phyloP scores from a whole-genome alignment of 768 basidiomycete species.

The Tephrocybe sp. region DNA sequence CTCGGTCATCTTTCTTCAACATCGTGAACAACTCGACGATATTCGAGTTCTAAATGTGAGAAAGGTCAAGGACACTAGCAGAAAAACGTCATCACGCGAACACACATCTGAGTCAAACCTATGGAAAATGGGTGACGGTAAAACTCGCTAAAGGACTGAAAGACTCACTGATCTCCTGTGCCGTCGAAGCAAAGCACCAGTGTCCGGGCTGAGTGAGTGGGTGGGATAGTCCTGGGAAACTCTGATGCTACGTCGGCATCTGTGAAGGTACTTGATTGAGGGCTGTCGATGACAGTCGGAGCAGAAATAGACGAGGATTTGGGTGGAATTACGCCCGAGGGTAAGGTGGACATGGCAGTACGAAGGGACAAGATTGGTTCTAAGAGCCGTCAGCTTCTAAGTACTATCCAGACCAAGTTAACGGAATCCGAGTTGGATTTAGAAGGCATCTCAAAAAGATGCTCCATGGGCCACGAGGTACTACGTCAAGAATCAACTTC shows the following conservation, averaged over 20 bases:
- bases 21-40: slow-evolving; percentile 47
- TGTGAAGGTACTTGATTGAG: background rate
- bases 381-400: too few species aligned
- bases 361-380: background rate
- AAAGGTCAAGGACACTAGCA: background rate
- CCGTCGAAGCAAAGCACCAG: slow-evolving; percentile 72
- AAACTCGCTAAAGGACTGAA: background rate
- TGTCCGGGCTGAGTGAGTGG: slow-evolving; percentile 36
- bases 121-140: background rate
- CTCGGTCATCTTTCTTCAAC: slow-evolving; percentile 49
- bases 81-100: background rate
- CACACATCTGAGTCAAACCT: slow-evolving; percentile 40
- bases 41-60: slow-evolving; percentile 41
- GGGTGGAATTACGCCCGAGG: background rate
- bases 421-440: too few species aligned
- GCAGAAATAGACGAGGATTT: background rate
- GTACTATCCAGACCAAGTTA: too few species aligned
- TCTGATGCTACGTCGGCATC: background rate
- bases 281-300: background rate
- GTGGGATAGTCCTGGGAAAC: slow-evolving; percentile 20
- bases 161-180: slow-evolving; percentile 40
- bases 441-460: too few species aligned
- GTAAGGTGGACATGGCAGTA: background rate
- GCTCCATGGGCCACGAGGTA: too few species aligned
- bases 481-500: too few species aligned